Evolutionary conservation across 306 rosid species (phyloP), one percentile per base, ranked within the genome.

Genomic region (Luffa acutangula): DNA sequence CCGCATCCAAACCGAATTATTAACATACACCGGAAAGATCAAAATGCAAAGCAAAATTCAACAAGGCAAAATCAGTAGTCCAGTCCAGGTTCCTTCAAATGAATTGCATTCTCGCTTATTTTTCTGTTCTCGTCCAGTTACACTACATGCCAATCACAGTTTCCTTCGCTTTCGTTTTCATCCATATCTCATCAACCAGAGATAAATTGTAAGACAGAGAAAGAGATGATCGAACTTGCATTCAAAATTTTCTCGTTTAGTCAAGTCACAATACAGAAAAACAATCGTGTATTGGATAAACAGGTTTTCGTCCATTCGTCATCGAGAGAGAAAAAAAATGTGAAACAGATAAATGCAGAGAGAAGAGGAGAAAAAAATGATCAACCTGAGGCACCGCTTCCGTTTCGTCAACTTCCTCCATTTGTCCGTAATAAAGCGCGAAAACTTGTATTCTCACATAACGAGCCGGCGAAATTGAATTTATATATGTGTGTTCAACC

Each of bases 341-440:
- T 70, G 76, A 70, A 45, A 45, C 8, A 12, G 11, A 71, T 9
- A 21, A 65, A 46, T 46, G 11, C 37, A 72, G 65, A 53, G 78
- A 31, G 45, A 70, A 49, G 75, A 82, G 20, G 57, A 71, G 71
- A 18, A 52, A 51, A 75, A 65, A 49, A 65, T 57, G 20, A 76
- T 33, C 18, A 81, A 92, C 98, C 97, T 92, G 92, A 85, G 98
- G 89, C 74, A 80, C 89, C 12, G 93, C 89, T 80, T 94, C 97
- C 66, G 88, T 85, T 85, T 91, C 98, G 77, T 89, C 97, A 87
- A 89, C 87, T 80, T 89, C 97, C 86, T 92, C 97, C 98, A 92
- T 94, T 67, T 31, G 21, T 73, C 14, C 41, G 42, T 3, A 25
- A 31, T 25, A 13, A 14, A 20, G 20, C 56, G 39, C 57, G 41